Evolutionary conservation across 2,329 filamentous ascomycete species (phyloP), one percentile per base, ranked within the genome.

Genomic region (Colletotrichum salicis): DNA sequence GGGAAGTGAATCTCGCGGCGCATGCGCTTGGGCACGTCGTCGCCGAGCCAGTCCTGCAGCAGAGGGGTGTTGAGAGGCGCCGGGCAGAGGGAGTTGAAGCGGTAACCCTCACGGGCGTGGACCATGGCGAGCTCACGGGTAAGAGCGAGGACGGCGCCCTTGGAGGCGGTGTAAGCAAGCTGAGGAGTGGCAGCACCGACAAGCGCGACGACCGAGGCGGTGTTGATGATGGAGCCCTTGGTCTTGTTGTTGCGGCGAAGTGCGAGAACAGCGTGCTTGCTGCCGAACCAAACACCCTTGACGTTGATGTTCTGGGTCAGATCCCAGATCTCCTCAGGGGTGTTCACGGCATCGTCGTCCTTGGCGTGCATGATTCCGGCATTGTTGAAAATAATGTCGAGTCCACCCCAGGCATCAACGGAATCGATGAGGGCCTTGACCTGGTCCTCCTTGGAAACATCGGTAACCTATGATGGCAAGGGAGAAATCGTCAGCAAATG

Each of bases 381-480:
- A 82, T 98, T 98, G 90, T 98, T 98, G 91, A 97, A 98, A 78
- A 97, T 94, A 79, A 97, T 87, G 81, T 98, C 95, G 3, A 96
- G 84, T 56, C 95, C 95, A 79, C 95, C 95, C 93, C 94, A 97
- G 69, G 89, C 80, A 82, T 98, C 95, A 70, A 96, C 84, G 11
- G 88, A 84, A 76, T 93, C 92, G 64, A 97, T 87, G 80, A 93
- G 90, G 67, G 91, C 90, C 78, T 94, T 85, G 37, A 98, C 91
- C 68, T 96, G 89, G 72, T 88, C 82, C 81, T 98, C 95, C 78
- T 95, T 95, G 80, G 94, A 95, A 66, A 98, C 95, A 79, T 98
- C 95, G 83, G 90, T 83, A 78, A 76, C 58, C 76, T 77, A 54
- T 56, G 15, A 27, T 41, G 19, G 10, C 33, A 15, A 1, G 37